Percentiles rank a stretch among this genome's conserved stretches.
phyloP scores from a whole-genome alignment of 2,329 filamentous ascomycete species.

The Penicillium sp. region DNA sequence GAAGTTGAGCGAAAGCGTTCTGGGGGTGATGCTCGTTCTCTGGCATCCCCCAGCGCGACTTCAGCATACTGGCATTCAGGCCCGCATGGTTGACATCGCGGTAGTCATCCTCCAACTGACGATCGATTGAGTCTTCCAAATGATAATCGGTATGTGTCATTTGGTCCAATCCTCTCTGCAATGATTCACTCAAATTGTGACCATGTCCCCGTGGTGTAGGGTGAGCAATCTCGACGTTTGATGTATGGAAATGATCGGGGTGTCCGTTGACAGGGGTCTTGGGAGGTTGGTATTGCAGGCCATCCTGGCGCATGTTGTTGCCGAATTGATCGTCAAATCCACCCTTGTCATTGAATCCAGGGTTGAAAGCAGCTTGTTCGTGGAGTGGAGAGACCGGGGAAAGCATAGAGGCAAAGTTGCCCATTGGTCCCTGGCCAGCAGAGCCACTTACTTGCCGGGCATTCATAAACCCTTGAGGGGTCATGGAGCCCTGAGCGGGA shows the following conservation, averaged over 20 bases:
- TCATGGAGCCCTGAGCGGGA: constrained; percentile 46
- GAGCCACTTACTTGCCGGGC: constrained; percentile 58
- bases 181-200: constrained; percentile 73
- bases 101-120: constrained; percentile 76
- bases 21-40: constrained; percentile 31
- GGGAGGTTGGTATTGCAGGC: constrained; percentile 29
- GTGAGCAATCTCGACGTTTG: constrained; percentile 56
- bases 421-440: constrained; percentile 49
- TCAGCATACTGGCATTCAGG: constrained; percentile 31
- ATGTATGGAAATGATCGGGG: constrained; percentile 44
- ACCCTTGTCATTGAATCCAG: constrained; percentile 32
- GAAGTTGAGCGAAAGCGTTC: constrained; percentile 29
- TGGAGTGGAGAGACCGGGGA: constrained; percentile 67
- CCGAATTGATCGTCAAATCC: constrained; percentile 26
- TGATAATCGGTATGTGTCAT: constrained; percentile 74
- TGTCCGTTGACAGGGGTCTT: constrained; percentile 33
- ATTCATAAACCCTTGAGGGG: constrained; percentile 47
- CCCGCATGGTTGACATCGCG: constrained; percentile 40
- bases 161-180: constrained; percentile 77
- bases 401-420: constrained; percentile 51
- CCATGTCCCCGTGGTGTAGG: constrained; percentile 63
- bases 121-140: constrained; percentile 74
- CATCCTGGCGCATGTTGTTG: constrained; percentile 25
- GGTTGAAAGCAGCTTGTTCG: constrained; percentile 47
- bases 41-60: constrained; percentile 41